Evolutionary conservation across 2,329 filamentous ascomycete genomes (phyloP), one percentile per base, ranked within the genome.

Genomic region (Sphaerostilbella broomeana): DNA sequence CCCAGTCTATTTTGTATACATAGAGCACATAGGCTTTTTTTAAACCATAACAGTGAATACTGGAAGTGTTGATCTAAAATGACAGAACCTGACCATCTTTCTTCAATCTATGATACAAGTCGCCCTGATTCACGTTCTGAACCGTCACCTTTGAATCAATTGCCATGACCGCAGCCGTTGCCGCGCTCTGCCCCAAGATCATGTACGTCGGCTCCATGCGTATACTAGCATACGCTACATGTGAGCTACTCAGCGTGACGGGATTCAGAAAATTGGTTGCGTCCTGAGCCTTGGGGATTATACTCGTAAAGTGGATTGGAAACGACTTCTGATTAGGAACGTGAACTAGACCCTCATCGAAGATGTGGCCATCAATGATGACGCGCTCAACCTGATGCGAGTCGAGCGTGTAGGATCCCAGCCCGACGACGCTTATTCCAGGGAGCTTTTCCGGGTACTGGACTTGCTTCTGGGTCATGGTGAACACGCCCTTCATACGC

Each of bases 331-430:
- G n/a, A 15, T 42, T 44, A 12, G 30, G 38, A 12, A 12, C 27
- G 8, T 42, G 32, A 25, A 54, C 45, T 20, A 48, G 45, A 10
- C 50, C 49, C 27, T 55, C 51, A 34, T 52, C 52, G 32, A 48
- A 46, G 15, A 49, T 46, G 5, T 38, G 28, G 11, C 45, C 44
- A 30, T 49, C 45, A 4, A 45, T 46, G 15, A 54, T 37, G 6
- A 54, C 45, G 16, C 52, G 47, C 19, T 48, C 47, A 12, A 51
- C 46, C 15, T 47, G 45, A 32, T 55, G 52, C 5, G 46, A 48
- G 33, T 55, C 52, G n/a, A 50, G 50, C 3, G 44, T 47, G 45
- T 47, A 55, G 22, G 43, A 54, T 9, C 47, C 51, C 2, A 52
- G 38, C 12, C 38, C 43, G 5, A 47, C 51, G 6, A 53, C 39